A percentile compares a stretch with the other conserved stretches of the same genome.
These are phyloP conservation scores for Russula ochroleuca DNA, from an alignment of 768 basidiomycete species.

Conservation along the genomic window DNA sequence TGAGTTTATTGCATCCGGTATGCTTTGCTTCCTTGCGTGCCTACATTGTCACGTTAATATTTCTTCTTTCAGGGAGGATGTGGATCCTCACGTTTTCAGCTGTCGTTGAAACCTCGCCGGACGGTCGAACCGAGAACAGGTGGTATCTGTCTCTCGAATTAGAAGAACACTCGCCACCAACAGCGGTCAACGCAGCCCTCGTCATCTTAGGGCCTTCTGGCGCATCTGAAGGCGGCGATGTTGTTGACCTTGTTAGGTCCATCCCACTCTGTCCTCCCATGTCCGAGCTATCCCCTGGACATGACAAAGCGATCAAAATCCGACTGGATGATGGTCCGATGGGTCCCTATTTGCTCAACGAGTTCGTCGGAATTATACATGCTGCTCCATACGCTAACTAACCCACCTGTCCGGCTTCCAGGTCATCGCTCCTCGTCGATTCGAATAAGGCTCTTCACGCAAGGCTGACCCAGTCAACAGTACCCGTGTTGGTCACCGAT, in stretches of 20 bases:
- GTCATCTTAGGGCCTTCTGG: neutral
- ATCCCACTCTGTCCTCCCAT: neutral
- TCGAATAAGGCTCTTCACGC: constrained; percentile 29
- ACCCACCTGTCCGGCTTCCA: constrained; percentile 9
- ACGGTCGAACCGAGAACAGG: constrained; percentile 35
- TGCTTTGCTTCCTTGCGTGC: constrained; percentile 5
- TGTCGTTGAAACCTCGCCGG: neutral
- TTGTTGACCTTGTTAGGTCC: neutral
- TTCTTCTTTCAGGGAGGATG: constrained; percentile 43
- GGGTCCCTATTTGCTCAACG: constrained; percentile 45
- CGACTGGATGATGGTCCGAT: constrained; percentile 18
- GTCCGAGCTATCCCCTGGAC: constrained; percentile 6
- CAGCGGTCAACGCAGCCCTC: constrained; percentile 11
- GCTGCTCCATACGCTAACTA: neutral
- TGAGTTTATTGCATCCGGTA: constrained; percentile 64
- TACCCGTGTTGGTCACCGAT: constrained; percentile 1
- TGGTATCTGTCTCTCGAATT: constrained; percentile 50
- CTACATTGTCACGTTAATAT: neutral
- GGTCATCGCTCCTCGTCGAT: constrained; percentile 31
- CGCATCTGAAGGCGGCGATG: neutral
- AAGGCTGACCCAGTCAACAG: constrained; percentile 24
- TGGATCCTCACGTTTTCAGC: constrained; percentile 51
- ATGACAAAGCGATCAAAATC: neutral
- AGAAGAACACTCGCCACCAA: constrained; percentile 53
- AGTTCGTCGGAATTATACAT: constrained; percentile 37